phyloP scores from a whole-genome alignment of 768 basidiomycete species.

The Suillus luteus region DNA sequence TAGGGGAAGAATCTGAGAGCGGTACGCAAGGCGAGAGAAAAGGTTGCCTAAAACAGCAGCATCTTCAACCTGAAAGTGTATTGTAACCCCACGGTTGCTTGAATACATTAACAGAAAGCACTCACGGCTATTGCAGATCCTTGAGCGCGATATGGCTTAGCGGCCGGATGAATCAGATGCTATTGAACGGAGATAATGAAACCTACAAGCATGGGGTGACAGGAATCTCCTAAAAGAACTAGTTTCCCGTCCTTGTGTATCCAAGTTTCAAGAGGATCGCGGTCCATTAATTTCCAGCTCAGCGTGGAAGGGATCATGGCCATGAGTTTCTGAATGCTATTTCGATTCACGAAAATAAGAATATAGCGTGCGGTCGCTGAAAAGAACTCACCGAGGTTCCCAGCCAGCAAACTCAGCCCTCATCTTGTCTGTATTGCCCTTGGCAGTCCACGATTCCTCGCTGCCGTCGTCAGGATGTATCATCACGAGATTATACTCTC shows the following conservation, averaged over 20 bases:
- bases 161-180: not conserved
- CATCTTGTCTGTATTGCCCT: constrained; percentile 49
- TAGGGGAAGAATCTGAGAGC: constrained; percentile 44
- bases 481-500: constrained; percentile 49
- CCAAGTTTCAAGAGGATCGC: constrained; percentile 50
- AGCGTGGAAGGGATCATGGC: constrained; percentile 44
- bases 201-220: constrained; percentile 54
- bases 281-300: constrained; percentile 51
- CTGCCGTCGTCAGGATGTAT: constrained; percentile 41
- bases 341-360: constrained; percentile 12
- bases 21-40: constrained; percentile 47
- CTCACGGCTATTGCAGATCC: constrained; percentile 56
- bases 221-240: constrained; percentile 53
- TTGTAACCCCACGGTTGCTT: constrained; percentile 7
- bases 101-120: constrained; percentile 7
- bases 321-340: constrained; percentile 49
- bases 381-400: constrained; percentile 44
- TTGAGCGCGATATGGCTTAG: constrained; percentile 54
- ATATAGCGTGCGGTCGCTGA: not conserved
- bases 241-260: constrained; percentile 45
- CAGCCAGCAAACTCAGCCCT: constrained; percentile 47
- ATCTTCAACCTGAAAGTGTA: constrained; percentile 34
- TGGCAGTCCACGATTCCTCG: constrained; percentile 47
- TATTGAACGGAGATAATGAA: not conserved
- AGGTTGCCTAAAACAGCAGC: constrained; percentile 50